Percentiles rank a stretch among this genome's conserved stretches.
These are phyloP conservation scores for Lycium ferocissimum DNA, from an alignment of 257 asterid genomes.

Conservation along the genomic window DNA sequence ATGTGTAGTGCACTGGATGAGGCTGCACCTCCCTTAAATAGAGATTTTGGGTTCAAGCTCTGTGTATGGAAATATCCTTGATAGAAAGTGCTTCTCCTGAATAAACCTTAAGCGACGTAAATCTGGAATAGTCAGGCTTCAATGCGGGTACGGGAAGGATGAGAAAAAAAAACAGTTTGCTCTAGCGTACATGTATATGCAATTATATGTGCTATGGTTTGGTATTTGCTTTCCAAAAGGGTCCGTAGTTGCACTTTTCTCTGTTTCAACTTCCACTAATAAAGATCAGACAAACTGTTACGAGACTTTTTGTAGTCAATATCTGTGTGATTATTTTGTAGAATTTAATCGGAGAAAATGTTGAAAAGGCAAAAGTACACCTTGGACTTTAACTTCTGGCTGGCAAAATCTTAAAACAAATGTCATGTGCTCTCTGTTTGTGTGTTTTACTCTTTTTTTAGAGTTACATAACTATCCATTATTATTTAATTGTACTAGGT, in stretches of 20 bases:
- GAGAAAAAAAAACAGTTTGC: not conserved
- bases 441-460: too few species aligned
- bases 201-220: not conserved
- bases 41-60: too few species aligned
- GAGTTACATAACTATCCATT: too few species aligned
- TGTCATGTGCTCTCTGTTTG: too few species aligned
- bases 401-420: not conserved
- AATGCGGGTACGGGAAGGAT: too few species aligned
- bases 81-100: too few species aligned
- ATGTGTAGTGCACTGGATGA: too few species aligned
- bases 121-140: too few species aligned
- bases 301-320: not conserved
- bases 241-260: not conserved
- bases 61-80: too few species aligned
- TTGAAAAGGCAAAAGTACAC: not conserved
- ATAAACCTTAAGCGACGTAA: too few species aligned
- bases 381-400: not conserved
- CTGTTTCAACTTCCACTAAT: not conserved
- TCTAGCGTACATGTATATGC: not conserved
- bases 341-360: not conserved
- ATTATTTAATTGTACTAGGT: too few species aligned
- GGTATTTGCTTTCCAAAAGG: not conserved
- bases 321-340: not conserved
- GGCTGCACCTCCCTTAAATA: too few species aligned
- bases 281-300: not conserved